phyloP scores from a whole-genome alignment of 2,329 filamentous ascomycete species.

The Geosmithia morbida region DNA sequence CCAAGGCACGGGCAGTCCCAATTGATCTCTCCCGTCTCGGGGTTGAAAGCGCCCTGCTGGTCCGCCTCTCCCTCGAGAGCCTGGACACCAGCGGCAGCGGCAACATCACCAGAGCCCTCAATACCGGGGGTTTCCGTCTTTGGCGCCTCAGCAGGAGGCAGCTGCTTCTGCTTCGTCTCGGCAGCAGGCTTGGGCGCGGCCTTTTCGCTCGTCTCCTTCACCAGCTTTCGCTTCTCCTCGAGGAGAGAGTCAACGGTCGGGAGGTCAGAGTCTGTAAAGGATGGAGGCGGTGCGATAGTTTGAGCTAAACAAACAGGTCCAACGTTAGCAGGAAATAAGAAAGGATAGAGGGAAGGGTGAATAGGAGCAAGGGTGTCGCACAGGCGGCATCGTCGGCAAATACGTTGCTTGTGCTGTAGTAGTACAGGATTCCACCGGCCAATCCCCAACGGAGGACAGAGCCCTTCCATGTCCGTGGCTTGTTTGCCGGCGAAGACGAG shows the following conservation, averaged over 20 bases:
- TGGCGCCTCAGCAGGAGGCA: constrained; percentile 5
- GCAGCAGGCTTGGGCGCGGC: constrained; percentile 4
- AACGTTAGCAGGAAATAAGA: not conserved
- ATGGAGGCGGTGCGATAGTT: constrained; percentile 25
- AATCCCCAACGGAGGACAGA: constrained; percentile 58
- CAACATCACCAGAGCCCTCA: constrained; percentile 6
- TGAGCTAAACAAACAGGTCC: constrained; percentile 8
- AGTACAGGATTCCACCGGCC: constrained; percentile 69
- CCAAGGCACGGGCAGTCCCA: constrained; percentile 98
- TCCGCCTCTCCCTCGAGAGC: constrained; percentile 66
- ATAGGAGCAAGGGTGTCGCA: constrained; percentile 34
- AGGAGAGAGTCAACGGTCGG: constrained; percentile 54
- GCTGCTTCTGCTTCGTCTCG: constrained; percentile 7
- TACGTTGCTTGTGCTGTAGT: constrained; percentile 78
- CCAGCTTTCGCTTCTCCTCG: constrained; percentile 44
- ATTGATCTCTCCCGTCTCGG: constrained; percentile 98
- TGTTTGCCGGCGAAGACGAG: constrained; percentile 39
- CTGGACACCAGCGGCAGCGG: constrained; percentile 20
- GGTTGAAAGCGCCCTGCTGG: constrained; percentile 90
- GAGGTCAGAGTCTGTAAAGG: constrained; percentile 41
- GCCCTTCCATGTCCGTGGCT: constrained; percentile 72
- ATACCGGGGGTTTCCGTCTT: constrained; percentile 1
- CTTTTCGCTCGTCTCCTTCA: constrained; percentile 13
- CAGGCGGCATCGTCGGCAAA: constrained; percentile 63
- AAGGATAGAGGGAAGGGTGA: constrained; percentile 13